Conservation (phyloP, 352 stramenopile genomes). For the Globisporangium paddicum region DNA sequence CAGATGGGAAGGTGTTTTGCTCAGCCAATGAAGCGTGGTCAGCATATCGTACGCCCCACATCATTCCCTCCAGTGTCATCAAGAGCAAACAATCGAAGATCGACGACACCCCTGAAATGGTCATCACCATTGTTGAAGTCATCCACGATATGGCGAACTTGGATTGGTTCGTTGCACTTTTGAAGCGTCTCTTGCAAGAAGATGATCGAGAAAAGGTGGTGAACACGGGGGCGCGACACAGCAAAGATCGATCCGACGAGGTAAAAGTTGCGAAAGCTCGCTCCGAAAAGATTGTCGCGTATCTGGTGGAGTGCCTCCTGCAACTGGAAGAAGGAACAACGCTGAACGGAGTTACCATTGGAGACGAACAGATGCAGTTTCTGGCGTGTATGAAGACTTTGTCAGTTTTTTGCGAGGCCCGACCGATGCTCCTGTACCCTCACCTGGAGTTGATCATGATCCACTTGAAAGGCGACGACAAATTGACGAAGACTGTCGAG, state of each 20-base stretch:
- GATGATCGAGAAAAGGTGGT: slow-evolving; percentile 14
- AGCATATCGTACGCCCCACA: slow-evolving; percentile 37
- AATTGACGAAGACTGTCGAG: slow-evolving; percentile 44
- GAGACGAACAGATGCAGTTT: slow-evolving; percentile 55
- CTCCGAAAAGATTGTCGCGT: slow-evolving; percentile 60
- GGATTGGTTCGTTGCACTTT: slow-evolving; percentile 66
- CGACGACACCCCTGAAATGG: slow-evolving; percentile 52
- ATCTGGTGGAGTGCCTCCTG: slow-evolving; percentile 59
- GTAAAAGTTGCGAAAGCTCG: slow-evolving; percentile 41
- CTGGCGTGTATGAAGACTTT: slow-evolving; percentile 76
- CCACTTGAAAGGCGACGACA: slow-evolving; percentile 62
- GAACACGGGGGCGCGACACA: slow-evolving; percentile 15
- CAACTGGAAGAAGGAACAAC: slow-evolving; percentile 65
- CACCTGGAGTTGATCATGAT: slow-evolving; percentile 73
- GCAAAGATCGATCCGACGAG: slow-evolving; percentile 44
- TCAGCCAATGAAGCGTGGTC: slow-evolving; percentile 65
- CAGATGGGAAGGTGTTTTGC: slow-evolving; percentile 39
- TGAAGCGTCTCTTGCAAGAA: slow-evolving; percentile 53
- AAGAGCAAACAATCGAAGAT: slow-evolving; percentile 59
- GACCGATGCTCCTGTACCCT: slow-evolving; percentile 40
- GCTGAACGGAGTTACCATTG: slow-evolving; percentile 49
- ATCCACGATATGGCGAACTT: slow-evolving; percentile 65
- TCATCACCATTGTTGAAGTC: slow-evolving; percentile 74
- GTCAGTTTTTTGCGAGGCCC: slow-evolving; percentile 67
- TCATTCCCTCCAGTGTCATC: slow-evolving; percentile 61